Evolutionary conservation across 805 yeast species (phyloP).

Genomic region (Ogataea pilisensis): DNA sequence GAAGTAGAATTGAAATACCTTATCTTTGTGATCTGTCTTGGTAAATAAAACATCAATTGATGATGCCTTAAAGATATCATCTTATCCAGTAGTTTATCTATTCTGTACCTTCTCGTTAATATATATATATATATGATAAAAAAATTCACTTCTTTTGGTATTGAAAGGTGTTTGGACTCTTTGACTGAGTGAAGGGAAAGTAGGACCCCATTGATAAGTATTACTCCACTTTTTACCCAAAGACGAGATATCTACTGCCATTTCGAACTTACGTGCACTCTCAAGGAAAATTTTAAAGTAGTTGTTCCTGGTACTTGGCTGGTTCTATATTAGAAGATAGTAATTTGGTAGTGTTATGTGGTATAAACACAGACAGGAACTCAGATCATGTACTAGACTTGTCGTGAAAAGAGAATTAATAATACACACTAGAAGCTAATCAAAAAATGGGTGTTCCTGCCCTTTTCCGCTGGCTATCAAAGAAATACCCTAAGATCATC

Average conservation of each 20-base stretch:
- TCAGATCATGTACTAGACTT: neutral
- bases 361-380: neutral
- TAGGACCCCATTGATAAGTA: no score
- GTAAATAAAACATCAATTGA: neutral
- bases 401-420: no score
- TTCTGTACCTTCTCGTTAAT: no score
- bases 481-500: slow-evolving; percentile 90
- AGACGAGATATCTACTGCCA: neutral
- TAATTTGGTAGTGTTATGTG: no score
- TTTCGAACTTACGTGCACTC: neutral
- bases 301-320: no score
- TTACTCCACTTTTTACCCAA: neutral
- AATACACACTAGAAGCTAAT: neutral
- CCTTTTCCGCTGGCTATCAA: slow-evolving; percentile 91
- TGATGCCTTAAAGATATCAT: neutral
- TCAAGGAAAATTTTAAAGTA: neutral
- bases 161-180: no score
- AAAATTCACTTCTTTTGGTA: no score
- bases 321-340: no score
- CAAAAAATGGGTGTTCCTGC: slow-evolving; percentile 95
- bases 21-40: neutral
- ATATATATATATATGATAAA: no score
- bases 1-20: slow-evolving; percentile 1
- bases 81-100: no score
- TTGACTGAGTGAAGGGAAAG: no score